Conservation (phyloP, 75 land plant species). For the Sequoia sempervirens region DNA sequence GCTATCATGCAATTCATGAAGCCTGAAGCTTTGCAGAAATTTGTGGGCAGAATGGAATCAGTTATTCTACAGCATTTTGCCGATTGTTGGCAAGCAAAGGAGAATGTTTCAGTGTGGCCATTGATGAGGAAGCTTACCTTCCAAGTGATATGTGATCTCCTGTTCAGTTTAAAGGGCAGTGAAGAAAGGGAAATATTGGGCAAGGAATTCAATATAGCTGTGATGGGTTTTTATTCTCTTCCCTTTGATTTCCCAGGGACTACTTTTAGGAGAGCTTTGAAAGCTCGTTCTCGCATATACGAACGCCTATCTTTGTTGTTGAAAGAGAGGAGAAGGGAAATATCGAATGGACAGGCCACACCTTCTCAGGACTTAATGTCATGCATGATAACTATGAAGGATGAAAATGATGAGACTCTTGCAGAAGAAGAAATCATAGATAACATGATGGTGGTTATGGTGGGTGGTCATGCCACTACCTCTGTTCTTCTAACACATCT, state of each 20-base stretch:
- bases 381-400: not conserved
- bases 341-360: no score
- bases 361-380: no score
- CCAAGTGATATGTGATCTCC: conserved; percentile 17
- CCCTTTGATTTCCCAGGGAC: conserved; percentile 20
- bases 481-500: not conserved
- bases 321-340: no score
- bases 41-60: conserved; percentile 1
- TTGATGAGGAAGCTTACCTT: conserved; percentile 34
- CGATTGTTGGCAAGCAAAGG: not conserved
- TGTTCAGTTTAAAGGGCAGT: conserved; percentile 19
- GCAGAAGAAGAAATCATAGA: conserved; percentile 19
- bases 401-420: not conserved
- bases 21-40: conserved; percentile 23
- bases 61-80: conserved; percentile 2
- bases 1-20: conserved; percentile 19
- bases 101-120: conserved; percentile 10
- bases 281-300: conserved; percentile 8
- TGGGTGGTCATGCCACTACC: conserved; percentile 21
- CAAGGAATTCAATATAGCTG: conserved; percentile 10
- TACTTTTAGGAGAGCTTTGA: not conserved
- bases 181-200: conserved; percentile 11
- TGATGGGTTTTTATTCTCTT: conserved; percentile 11
- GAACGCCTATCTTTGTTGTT: not conserved
- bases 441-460: conserved; percentile 8